Evolutionary conservation across 371 early-diverging fungal species (phyloP).

Genomic region (Mortierella sp.): DNA sequence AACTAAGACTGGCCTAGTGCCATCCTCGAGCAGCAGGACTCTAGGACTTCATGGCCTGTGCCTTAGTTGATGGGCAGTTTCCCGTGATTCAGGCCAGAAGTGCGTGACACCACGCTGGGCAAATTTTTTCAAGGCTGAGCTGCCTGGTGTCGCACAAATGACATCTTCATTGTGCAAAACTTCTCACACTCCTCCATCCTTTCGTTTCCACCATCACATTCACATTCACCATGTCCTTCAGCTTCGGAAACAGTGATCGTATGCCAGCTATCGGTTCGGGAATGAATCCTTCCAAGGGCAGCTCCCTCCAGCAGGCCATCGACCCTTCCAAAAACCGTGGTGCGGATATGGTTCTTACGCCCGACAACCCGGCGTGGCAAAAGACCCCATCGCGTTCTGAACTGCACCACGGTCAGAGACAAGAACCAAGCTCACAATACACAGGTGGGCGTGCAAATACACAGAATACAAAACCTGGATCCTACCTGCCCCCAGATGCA

Average conservation of each 20-base stretch:
- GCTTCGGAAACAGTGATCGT: conserved; percentile 39
- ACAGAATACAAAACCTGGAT: conserved; percentile 2
- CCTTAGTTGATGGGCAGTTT: too few species aligned
- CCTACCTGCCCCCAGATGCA: conserved; percentile 27
- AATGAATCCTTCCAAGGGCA: not conserved
- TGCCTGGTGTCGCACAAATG: too few species aligned
- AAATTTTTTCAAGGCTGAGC: too few species aligned
- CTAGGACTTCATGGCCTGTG: too few species aligned
- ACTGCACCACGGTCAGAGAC: not conserved
- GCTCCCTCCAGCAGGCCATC: conserved; percentile 27
- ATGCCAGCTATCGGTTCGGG: conserved; percentile 13
- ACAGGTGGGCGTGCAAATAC: conserved; percentile 12
- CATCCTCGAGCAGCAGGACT: too few species aligned
- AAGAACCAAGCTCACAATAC: conserved; percentile 10
- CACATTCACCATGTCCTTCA: conserved; percentile 26
- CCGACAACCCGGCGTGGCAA: conserved; percentile 48
- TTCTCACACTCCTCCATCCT: too few species aligned
- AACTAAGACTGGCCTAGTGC: too few species aligned
- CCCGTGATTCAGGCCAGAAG: too few species aligned
- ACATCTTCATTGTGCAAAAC: too few species aligned
- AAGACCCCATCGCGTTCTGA: not conserved
- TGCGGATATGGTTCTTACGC: conserved; percentile 47
- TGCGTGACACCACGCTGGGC: too few species aligned
- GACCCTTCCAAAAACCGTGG: conserved; percentile 27
- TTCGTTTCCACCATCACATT: not conserved